Conservation (phyloP, 2,329 filamentous ascomycete genomes). For the Sporothrix globosa region DNA sequence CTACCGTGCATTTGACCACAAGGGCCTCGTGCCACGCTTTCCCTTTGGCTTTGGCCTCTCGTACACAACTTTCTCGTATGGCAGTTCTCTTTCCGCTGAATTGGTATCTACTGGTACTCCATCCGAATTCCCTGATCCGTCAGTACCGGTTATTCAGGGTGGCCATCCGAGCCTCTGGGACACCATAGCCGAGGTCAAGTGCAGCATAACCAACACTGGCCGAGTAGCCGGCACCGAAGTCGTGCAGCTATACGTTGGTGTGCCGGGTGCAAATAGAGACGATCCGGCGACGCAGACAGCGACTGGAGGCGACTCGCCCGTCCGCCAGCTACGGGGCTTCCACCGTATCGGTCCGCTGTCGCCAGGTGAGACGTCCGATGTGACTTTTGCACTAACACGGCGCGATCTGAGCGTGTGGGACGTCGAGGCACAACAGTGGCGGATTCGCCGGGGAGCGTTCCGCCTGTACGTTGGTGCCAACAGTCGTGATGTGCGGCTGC, state of each 20-base stretch:
- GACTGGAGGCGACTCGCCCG: slow-evolving; percentile 20
- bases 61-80: slow-evolving; percentile 73
- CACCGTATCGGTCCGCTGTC: slow-evolving; percentile 58
- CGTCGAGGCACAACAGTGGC: slow-evolving; percentile 63
- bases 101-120: slow-evolving; percentile 61
- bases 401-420: slow-evolving; percentile 71
- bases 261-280: slow-evolving; percentile 33
- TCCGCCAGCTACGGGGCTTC: slow-evolving; percentile 64
- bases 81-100: slow-evolving; percentile 48
- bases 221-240: slow-evolving; percentile 37
- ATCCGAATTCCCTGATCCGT: slow-evolving; percentile 25
- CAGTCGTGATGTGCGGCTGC: slow-evolving; percentile 48
- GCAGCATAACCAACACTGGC: slow-evolving; percentile 49
- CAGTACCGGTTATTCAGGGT: slow-evolving; percentile 32
- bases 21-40: slow-evolving; percentile 67
- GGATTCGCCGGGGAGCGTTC: slow-evolving; percentile 50
- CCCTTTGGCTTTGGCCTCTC: slow-evolving; percentile 78
- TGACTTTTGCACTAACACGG: slow-evolving; percentile 60
- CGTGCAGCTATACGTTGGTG: slow-evolving; percentile 39
- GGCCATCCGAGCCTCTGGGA: slow-evolving; percentile 47
- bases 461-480: slow-evolving; percentile 49
- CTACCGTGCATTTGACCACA: slow-evolving; percentile 69
- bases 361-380: slow-evolving; percentile 47
- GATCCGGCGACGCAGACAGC: not conserved
- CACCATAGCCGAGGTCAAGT: slow-evolving; percentile 45